Percentiles rank a stretch among this genome's conserved stretches.
These are phyloP conservation scores for Elaeis guineensis DNA, from an alignment of 176 grass and related monocot species.

Conservation along the genomic window DNA sequence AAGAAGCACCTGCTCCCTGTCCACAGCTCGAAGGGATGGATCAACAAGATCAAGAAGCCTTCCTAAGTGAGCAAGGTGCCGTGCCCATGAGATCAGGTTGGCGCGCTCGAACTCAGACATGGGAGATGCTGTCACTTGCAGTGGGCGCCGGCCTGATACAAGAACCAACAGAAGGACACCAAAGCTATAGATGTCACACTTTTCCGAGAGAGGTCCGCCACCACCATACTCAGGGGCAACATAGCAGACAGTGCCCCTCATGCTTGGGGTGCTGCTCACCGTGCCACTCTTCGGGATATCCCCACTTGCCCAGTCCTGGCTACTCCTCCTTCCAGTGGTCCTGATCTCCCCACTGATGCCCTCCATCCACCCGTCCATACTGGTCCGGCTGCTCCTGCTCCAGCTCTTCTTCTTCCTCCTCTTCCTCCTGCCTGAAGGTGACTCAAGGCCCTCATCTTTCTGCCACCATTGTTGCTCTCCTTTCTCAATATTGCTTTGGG, in stretches of 20 bases:
- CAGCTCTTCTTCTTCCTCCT: slow-evolving; percentile 69
- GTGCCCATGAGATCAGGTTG: slow-evolving; percentile 82
- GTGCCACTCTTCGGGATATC: slow-evolving; percentile 18
- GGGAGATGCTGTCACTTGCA: slow-evolving; percentile 77
- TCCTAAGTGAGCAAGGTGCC: slow-evolving; percentile 69
- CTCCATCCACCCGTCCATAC: slow-evolving; percentile 63
- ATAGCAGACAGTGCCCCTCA: slow-evolving; percentile 96
- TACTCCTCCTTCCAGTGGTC: slow-evolving; percentile 52
- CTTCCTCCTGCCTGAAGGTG: slow-evolving; percentile 22
- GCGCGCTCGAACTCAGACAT: slow-evolving; percentile 91
- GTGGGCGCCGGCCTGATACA: slow-evolving; percentile 73
- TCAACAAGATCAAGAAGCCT: slow-evolving; percentile 81
- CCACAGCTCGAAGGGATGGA: slow-evolving; percentile 50
- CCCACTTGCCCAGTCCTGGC: slow-evolving; percentile 32
- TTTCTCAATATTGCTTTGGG: slow-evolving; percentile 33
- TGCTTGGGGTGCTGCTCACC: slow-evolving; percentile 84
- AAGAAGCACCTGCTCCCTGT: slow-evolving; percentile 66
- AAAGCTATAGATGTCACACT: slow-evolving; percentile 97
- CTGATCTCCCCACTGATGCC: slow-evolving; percentile 54
- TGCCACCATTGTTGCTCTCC: slow-evolving; percentile 63
- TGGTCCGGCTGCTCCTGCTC: slow-evolving; percentile 30
- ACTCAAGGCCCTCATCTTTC: slow-evolving; percentile 42
- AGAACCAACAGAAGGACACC: slow-evolving; percentile 81
- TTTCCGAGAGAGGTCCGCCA: slow-evolving; percentile 78
- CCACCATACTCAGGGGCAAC: slow-evolving; percentile 87